Evolutionary conservation across 2,329 filamentous ascomycete genomes (phyloP).

Genomic region (Chaetomium olivaceum): DNA sequence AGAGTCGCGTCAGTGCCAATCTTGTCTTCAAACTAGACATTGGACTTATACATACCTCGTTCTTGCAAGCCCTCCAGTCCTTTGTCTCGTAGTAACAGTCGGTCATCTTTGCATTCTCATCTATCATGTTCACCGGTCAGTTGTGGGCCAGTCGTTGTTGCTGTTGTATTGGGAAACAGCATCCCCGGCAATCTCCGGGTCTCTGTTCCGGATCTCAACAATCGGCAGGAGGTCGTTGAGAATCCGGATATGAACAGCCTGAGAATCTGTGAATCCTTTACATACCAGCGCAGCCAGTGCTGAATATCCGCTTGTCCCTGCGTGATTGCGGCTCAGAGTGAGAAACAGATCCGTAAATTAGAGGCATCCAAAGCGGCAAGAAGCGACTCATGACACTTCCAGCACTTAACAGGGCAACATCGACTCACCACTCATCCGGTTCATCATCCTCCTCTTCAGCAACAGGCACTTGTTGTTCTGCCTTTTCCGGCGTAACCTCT

Average conservation of each 20-base stretch:
- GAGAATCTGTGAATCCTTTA: background rate
- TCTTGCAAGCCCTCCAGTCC: conserved; percentile 87
- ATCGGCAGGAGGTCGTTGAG: conserved; percentile 1
- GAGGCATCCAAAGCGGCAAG: background rate
- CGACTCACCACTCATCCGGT: conserved; percentile 84
- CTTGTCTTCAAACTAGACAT: background rate
- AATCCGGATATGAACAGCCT: background rate
- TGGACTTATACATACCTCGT: conserved; percentile 63
- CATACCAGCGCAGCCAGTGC: conserved; percentile 86
- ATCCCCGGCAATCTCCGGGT: conserved; percentile 18
- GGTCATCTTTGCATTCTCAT: conserved; percentile 85
- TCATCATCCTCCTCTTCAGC: conserved; percentile 70
- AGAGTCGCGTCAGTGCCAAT: conserved; percentile 15
- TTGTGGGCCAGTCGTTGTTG: conserved; percentile 3
- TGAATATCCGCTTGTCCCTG: conserved; percentile 98
- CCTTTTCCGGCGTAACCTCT: conserved; percentile 47
- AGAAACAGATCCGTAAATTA: conserved; percentile 11
- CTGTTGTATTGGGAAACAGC: background rate
- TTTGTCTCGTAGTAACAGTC: conserved; percentile 96
- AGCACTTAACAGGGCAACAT: background rate
- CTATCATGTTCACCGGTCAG: conserved; percentile 48
- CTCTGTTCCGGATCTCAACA: conserved; percentile 3
- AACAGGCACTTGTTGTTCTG: conserved; percentile 29
- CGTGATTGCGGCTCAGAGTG: conserved; percentile 32
- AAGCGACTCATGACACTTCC: background rate